Base-by-base conservation (phyloP, 306 rosid genomes). In the Prosopis cineraria region DNA sequence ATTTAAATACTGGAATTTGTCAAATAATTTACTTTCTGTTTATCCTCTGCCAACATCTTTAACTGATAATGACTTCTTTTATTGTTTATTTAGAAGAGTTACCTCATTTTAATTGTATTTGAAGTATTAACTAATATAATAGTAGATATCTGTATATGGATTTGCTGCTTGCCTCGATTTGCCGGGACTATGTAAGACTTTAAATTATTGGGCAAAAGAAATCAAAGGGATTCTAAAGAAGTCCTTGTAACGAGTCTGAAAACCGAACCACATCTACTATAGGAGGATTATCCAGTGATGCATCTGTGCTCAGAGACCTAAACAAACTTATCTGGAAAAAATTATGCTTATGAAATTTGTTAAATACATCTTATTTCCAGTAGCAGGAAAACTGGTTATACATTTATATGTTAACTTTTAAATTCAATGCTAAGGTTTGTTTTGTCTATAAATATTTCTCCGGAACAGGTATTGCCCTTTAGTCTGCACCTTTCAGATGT, bases 401-500 rank as follows among this genome's bases (percentile, higher is more conserved):
- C 24, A 58, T 39, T 65, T 41, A 56, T n/a, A 3, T 37, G 70
- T 10, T 36, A 39, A 40, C 4, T 30, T 6, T 24, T 30, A 55
- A 10, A 66, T 53, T 65, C 64, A 68, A 13, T 43, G 72, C 37
- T 30, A 65, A 56, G 41, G 19, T 69, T 77, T 73, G 53, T 27
- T 84, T 29, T 2, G 73, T 58, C 36, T 48, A 13, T 70, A 53
- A 73, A 34, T 76, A 41, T 76, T 84, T 79, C 19, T 10, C 31
- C 70, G 74, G 81, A 76, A 60, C 87, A 94, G 96, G 91, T 82
- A 48, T 79, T 88, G 80, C 92, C 88, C 52, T 86, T 90, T 55
- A 88, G 55, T 81, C 91, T 94, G 67, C 86, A 30, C 84, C 90
- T 90, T 76, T 94, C 93, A 36, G 88, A 86, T 74, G 90, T 76